phyloP scores from a whole-genome alignment of 176 grass and related monocot species.

The Eleusine indica region DNA sequence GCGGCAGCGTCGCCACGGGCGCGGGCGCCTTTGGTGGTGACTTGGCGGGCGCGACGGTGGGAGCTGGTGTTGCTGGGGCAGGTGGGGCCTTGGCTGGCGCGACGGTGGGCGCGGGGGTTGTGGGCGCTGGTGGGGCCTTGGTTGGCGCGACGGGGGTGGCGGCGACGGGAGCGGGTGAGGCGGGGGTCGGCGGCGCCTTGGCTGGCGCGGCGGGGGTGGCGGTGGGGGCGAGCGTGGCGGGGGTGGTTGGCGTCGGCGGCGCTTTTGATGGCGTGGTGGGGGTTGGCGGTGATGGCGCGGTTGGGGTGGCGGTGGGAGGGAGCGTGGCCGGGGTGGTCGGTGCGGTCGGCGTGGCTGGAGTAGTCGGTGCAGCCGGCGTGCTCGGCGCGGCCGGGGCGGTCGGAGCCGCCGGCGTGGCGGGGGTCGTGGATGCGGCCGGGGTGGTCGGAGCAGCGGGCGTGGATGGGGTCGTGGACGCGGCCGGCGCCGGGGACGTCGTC shows the following conservation, averaged over 20 bases:
- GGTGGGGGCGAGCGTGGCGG: not conserved
- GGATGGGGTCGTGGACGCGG: not conserved
- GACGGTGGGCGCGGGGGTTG: conserved; percentile 30
- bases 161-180: conserved; percentile 17
- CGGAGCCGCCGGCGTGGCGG: conserved; percentile 2
- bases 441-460: not conserved
- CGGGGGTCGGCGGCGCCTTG: not conserved
- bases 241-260: not conserved
- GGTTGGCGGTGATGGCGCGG: not conserved
- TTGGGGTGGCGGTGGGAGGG: not conserved
- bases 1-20: conserved; percentile 4
- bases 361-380: not conserved
- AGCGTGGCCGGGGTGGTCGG: not conserved
- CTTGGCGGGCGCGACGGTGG: conserved; percentile 8
- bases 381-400: not conserved
- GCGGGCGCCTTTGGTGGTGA: not conserved
- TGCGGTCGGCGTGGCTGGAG: not conserved
- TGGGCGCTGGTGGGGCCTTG: conserved; percentile 2
- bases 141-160: not conserved
- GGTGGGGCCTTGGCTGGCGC: conserved; percentile 35
- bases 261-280: not conserved
- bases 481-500: conserved; percentile 3
- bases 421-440: not conserved
- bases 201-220: not conserved
- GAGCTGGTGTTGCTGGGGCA: not conserved